Evolutionary conservation across 1,284 basidiomycete species (phyloP).

Genomic region (Melampsora larici-populina): DNA sequence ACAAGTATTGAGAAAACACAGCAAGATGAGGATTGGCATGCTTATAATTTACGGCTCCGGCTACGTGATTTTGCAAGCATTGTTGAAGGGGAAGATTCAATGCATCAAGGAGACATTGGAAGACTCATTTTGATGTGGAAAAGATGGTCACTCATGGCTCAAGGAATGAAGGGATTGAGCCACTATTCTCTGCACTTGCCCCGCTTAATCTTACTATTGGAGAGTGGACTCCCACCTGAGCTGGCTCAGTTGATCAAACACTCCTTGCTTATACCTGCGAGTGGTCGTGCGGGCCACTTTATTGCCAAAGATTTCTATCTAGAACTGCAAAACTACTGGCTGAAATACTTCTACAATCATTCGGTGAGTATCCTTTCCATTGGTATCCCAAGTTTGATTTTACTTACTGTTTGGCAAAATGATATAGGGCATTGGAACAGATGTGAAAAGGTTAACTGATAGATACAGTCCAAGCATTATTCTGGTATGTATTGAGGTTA

Average conservation of each 20-base stretch:
- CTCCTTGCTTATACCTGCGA: background rate
- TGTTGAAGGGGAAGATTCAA: background rate
- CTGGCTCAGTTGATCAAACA: background rate
- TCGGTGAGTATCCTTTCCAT: background rate
- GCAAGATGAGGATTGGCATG: background rate
- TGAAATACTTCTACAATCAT: too few species aligned
- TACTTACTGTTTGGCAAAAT: background rate
- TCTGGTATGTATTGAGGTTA: background rate
- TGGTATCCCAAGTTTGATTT: background rate
- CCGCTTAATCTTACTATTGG: background rate
- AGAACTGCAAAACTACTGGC: too few species aligned
- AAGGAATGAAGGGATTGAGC: constrained; percentile 5
- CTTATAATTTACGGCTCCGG: background rate
- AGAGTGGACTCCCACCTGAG: background rate
- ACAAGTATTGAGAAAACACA: too few species aligned
- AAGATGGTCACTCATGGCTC: too few species aligned
- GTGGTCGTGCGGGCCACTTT: too few species aligned
- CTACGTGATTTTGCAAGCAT: constrained; percentile 5
- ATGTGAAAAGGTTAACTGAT: background rate
- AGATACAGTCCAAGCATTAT: background rate
- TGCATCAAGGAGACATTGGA: background rate
- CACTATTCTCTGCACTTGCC: background rate
- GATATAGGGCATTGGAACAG: background rate
- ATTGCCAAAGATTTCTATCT: too few species aligned
- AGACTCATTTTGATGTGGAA: too few species aligned